These are phyloP conservation scores for Trichosanthes truncata DNA, from an alignment of 306 rosid species.

Conservation along the genomic window DNA sequence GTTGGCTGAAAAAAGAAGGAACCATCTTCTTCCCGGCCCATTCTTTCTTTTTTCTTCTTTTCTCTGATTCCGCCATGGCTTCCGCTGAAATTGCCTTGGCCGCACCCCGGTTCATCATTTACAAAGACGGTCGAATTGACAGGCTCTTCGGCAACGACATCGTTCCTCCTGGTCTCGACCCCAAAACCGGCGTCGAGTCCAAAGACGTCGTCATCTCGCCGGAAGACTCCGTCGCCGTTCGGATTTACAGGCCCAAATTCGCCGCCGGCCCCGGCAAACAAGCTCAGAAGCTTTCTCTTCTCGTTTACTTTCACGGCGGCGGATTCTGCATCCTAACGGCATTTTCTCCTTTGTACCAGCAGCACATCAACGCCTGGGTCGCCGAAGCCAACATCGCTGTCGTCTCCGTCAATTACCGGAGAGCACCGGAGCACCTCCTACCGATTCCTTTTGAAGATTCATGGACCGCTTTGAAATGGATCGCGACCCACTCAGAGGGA, in stretches of 20 bases:
- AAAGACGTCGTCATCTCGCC: slow-evolving; percentile 53
- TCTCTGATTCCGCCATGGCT: slow-evolving; percentile 16
- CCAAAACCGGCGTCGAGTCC: slow-evolving; percentile 42
- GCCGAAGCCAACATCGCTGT: slow-evolving; percentile 29
- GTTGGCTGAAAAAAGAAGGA: not conserved
- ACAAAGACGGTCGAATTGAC: slow-evolving; percentile 51
- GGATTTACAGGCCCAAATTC: slow-evolving; percentile 45
- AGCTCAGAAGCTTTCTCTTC: not conserved
- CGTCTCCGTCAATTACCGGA: slow-evolving; percentile 55
- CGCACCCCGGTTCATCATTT: slow-evolving; percentile 40
- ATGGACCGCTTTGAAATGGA: slow-evolving; percentile 50
- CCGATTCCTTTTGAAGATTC: slow-evolving; percentile 52
- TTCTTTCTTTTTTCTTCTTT: not conserved
- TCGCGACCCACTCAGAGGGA: slow-evolving; percentile 36
- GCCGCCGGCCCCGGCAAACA: not conserved
- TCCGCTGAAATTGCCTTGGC: slow-evolving; percentile 18
- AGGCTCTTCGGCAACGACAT: slow-evolving; percentile 29
- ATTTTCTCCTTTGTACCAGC: slow-evolving; percentile 39
- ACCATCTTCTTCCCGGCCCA: not conserved
- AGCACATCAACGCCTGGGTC: slow-evolving; percentile 24
- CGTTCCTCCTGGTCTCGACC: slow-evolving; percentile 31
- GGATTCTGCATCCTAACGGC: slow-evolving; percentile 13
- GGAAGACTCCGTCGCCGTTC: slow-evolving; percentile 32
- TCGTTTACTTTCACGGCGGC: not conserved
- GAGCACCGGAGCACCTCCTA: slow-evolving; percentile 65